Conservation (phyloP, 1,284 basidiomycete genomes). For the Ustilago cynodontis region DNA sequence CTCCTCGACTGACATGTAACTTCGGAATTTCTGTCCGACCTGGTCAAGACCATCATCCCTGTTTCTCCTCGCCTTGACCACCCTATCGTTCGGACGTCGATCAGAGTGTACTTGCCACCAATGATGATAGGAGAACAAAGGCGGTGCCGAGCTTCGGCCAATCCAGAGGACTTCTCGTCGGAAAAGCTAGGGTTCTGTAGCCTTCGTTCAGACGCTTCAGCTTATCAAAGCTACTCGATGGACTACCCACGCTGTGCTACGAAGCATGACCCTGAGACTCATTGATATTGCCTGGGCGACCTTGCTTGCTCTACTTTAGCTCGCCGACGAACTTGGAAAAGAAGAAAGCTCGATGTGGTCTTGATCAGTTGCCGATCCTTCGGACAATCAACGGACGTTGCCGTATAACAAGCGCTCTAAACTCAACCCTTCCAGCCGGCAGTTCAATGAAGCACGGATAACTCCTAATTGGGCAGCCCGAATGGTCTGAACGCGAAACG, state of each 20-base stretch:
- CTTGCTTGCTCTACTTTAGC: not conserved
- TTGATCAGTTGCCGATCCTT: not conserved
- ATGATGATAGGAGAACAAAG: too few relatives aligned
- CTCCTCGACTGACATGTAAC: too few relatives aligned
- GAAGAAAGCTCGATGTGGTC: not conserved
- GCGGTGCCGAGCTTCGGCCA: too few relatives aligned
- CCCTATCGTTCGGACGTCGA: too few relatives aligned
- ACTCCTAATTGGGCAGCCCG: not conserved
- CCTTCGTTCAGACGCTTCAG: too few relatives aligned
- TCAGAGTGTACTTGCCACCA: too few relatives aligned
- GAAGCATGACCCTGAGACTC: not conserved
- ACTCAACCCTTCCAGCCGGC: not conserved
- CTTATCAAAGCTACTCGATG: too few relatives aligned
- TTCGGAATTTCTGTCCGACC: too few relatives aligned
- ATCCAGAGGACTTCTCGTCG: too few relatives aligned
- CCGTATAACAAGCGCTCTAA: not conserved
- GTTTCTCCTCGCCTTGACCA: too few relatives aligned
- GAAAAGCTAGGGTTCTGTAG: too few relatives aligned
- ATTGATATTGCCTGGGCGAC: not conserved
- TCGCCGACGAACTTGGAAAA: not conserved
- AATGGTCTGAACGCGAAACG: slow-evolving; percentile 4
- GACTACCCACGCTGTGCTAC: not conserved
- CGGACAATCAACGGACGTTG: not conserved
- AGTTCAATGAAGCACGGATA: not conserved
- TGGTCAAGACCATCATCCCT: too few relatives aligned